Conservation (phyloP, 805 yeast genomes). For the Wickerhamomyces mucosus region DNA sequence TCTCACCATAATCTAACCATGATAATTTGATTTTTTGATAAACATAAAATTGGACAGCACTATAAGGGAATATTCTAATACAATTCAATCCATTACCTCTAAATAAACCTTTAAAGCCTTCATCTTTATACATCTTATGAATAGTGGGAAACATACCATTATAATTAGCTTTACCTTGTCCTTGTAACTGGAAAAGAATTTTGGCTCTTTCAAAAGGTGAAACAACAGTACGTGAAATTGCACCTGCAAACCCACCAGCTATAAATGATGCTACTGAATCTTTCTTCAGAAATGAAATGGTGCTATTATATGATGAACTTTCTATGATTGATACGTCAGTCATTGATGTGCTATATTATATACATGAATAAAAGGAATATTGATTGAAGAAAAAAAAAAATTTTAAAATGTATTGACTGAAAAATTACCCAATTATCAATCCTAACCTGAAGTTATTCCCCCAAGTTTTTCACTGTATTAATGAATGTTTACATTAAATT, state of each 20-base stretch:
- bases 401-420: too few relatives aligned
- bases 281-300: slow-evolving; percentile 19
- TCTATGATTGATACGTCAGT: too few relatives aligned
- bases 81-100: slow-evolving; percentile 91
- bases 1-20: slow-evolving; percentile 21
- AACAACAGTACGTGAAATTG: slow-evolving; percentile 79
- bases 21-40: slow-evolving; percentile 55
- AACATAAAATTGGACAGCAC: slow-evolving; percentile 88
- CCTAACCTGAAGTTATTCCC: too few relatives aligned
- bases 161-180: slow-evolving; percentile 33
- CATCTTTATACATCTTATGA: slow-evolving; percentile 71
- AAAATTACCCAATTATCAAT: too few relatives aligned
- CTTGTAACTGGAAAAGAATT: slow-evolving; percentile 85
- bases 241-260: slow-evolving; percentile 75
- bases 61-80: slow-evolving; percentile 82
- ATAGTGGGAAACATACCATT: slow-evolving; percentile 73
- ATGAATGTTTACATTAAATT: too few relatives aligned
- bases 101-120: slow-evolving; percentile 84
- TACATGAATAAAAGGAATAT: too few relatives aligned
- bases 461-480: too few relatives aligned
- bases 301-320: background rate
- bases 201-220: slow-evolving; percentile 95
- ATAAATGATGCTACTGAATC: slow-evolving; percentile 56
- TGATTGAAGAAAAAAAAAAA: too few relatives aligned
- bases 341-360: too few relatives aligned